These are phyloP conservation scores for Allium sativum DNA, from an alignment of 106 monocot genomes.

Conservation along the genomic window DNA sequence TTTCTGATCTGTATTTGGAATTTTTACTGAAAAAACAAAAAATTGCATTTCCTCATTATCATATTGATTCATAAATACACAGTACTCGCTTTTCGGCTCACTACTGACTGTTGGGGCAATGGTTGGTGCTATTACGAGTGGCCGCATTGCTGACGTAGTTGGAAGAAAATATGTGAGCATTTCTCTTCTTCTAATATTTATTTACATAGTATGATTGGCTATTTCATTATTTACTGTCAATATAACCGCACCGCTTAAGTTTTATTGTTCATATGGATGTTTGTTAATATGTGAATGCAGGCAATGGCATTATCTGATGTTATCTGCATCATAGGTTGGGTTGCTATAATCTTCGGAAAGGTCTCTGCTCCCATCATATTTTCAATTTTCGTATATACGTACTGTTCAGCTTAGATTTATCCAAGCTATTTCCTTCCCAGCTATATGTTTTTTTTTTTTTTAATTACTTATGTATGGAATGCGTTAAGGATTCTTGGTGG, in stretches of 20 bases:
- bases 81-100: constrained; percentile 49
- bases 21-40: no score
- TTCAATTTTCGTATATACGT: no score
- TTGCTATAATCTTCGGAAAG: constrained; percentile 33
- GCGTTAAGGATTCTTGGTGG: constrained; percentile 22
- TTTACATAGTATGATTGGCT: not conserved
- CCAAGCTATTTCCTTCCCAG: no score
- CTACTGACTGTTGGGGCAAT: constrained; percentile 47
- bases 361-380: constrained; percentile 2
- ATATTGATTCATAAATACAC: not conserved
- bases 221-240: not conserved
- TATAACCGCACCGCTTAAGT: not conserved
- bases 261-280: no score
- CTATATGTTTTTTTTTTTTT: no score
- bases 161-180: constrained; percentile 32
- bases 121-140: constrained; percentile 46
- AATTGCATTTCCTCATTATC: no score
- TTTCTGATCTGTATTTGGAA: no score
- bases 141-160: constrained; percentile 24
- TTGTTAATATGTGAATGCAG: constrained; percentile 13
- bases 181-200: not conserved
- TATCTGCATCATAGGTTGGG: constrained; percentile 40
- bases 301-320: constrained; percentile 40
- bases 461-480: not conserved
- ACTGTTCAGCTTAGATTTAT: no score